A percentile compares a stretch with the other conserved stretches of the same genome.
Conservation (phyloP, 257 asterid species). For the Leptodermis oblonga region DNA sequence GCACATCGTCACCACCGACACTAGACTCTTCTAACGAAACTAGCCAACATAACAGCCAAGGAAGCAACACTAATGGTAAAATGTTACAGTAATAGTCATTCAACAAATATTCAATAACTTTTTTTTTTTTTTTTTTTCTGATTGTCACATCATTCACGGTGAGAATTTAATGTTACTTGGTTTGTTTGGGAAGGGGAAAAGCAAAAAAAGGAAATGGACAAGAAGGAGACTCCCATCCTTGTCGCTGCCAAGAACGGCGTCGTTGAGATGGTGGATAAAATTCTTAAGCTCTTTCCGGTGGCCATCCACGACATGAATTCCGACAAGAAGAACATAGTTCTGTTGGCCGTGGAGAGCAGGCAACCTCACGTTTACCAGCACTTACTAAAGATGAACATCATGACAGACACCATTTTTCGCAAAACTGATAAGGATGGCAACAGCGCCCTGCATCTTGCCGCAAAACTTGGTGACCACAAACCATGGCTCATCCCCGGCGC, state of each 20-base stretch:
- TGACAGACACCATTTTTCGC: slow-evolving; percentile 23
- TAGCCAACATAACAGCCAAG: neutral
- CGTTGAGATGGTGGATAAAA: neutral
- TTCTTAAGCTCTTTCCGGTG: slow-evolving; percentile 4
- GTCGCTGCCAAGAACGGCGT: slow-evolving; percentile 15
- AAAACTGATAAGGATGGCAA: slow-evolving; percentile 33
- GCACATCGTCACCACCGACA: neutral
- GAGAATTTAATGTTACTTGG: too few species aligned
- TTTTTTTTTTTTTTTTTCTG: neutral
- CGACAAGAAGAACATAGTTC: slow-evolving; percentile 3
- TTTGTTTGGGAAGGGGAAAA: neutral
- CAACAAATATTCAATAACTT: too few species aligned
- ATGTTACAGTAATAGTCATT: neutral
- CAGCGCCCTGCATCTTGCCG: slow-evolving; percentile 43
- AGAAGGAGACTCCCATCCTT: slow-evolving; percentile 7
- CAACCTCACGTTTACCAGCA: slow-evolving; percentile 6
- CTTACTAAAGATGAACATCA: neutral
- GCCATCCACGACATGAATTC: slow-evolving; percentile 12
- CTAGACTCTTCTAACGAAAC: neutral
- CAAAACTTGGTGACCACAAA: slow-evolving; percentile 20
- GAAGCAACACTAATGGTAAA: neutral
- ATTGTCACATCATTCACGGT: too few species aligned
- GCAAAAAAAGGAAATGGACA: neutral
- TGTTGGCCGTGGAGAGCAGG: slow-evolving; percentile 11
- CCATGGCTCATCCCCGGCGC: slow-evolving; percentile 23